phyloP scores from a whole-genome alignment of 805 yeast genomes.

The Candida qinlingensis region DNA sequence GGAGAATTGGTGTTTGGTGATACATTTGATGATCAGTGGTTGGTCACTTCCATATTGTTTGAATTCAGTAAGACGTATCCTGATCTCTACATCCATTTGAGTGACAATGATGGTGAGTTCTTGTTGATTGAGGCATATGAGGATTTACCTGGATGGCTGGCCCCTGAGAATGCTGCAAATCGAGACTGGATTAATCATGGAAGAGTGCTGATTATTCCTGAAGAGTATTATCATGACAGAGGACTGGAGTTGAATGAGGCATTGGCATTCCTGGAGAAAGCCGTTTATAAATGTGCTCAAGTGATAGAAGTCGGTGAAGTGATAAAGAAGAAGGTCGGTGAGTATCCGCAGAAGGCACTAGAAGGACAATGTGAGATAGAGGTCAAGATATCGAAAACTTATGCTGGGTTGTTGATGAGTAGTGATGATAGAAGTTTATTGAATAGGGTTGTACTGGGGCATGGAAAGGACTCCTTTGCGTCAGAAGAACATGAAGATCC shows the following conservation, averaged over 20 bases:
- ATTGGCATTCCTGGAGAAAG: constrained; percentile 32
- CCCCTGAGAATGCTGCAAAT: constrained; percentile 41
- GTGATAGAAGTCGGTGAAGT: constrained; percentile 19
- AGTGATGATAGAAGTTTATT: constrained; percentile 4
- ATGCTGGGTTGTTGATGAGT: constrained; percentile 18
- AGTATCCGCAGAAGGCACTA: constrained; percentile 29
- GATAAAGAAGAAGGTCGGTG: constrained; percentile 14
- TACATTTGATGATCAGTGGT: constrained; percentile 38
- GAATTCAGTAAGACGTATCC: constrained; percentile 29
- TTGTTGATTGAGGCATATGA: constrained; percentile 46
- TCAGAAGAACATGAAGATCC: background rate
- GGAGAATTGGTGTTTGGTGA: constrained; percentile 42
- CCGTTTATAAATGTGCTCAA: constrained; percentile 31
- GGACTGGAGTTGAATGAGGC: constrained; percentile 36
- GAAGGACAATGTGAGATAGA: constrained; percentile 17
- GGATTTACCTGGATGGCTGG: constrained; percentile 41
- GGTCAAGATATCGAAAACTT: constrained; percentile 11
- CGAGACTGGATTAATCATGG: constrained; percentile 49
- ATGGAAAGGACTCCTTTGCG: constrained; percentile 7
- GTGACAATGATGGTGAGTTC: constrained; percentile 55
- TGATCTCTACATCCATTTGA: constrained; percentile 38
- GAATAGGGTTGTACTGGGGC: constrained; percentile 6
- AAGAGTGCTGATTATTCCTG: constrained; percentile 35
- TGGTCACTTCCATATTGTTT: constrained; percentile 36
- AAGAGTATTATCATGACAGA: constrained; percentile 28